A percentile compares a stretch with the other conserved stretches of the same genome.
Conservation (phyloP, 371 early-diverging fungal species). For the Rhizopus arrhizus region DNA sequence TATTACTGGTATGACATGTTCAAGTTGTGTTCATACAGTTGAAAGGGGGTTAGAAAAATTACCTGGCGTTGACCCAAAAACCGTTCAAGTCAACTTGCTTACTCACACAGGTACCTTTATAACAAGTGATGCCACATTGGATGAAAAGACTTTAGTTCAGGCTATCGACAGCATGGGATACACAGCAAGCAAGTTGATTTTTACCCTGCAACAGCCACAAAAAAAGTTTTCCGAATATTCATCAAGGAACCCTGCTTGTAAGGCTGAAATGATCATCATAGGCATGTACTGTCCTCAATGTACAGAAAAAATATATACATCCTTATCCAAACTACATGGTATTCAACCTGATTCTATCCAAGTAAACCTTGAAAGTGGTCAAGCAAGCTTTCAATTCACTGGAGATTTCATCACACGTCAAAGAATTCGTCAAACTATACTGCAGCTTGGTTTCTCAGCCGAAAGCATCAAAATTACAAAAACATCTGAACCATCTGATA, state of each 20-base stretch:
- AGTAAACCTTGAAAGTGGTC: conserved; percentile 51
- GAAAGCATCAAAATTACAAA: conserved; percentile 57
- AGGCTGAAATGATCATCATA: conserved; percentile 44
- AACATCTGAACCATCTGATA: not conserved
- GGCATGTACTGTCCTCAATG: conserved; percentile 77
- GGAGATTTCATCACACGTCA: conserved; percentile 38
- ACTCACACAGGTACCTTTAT: conserved; percentile 64
- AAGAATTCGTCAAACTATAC: conserved; percentile 43
- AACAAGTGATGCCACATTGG: conserved; percentile 26
- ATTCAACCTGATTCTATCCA: conserved; percentile 39
- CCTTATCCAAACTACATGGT: conserved; percentile 40
- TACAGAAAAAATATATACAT: conserved; percentile 57
- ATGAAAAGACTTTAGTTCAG: conserved; percentile 39
- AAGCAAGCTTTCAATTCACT: conserved; percentile 44
- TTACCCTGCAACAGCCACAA: conserved; percentile 23
- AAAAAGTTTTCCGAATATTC: not conserved
- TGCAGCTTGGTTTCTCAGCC: conserved; percentile 55
- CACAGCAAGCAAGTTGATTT: conserved; percentile 45
- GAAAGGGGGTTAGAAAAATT: conserved; percentile 66
- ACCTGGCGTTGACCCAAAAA: conserved; percentile 67
- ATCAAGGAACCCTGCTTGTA: conserved; percentile 6
- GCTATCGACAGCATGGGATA: conserved; percentile 68
- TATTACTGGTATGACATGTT: conserved; percentile 92
- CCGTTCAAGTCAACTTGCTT: conserved; percentile 73
- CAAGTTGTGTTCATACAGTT: conserved; percentile 77